Evolutionary conservation across 495 filamentous ascomycete genomes (phyloP).

Genomic region (Hypoxylon perforatum): DNA sequence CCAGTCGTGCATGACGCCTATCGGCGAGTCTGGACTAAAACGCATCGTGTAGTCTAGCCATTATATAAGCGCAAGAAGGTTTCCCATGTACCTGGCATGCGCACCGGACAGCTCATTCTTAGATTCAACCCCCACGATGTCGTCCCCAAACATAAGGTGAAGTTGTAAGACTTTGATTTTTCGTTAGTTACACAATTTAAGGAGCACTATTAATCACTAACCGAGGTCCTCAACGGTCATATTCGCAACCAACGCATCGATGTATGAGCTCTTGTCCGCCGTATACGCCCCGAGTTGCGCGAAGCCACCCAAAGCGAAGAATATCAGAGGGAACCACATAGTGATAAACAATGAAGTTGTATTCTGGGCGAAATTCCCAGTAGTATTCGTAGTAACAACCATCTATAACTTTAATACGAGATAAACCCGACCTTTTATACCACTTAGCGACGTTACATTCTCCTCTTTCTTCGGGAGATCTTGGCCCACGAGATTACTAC

Average conservation of each 20-base stretch:
- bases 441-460: slow-evolving; percentile 26
- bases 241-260: slow-evolving; percentile 41
- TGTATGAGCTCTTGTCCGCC: slow-evolving; percentile 32
- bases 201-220: background rate
- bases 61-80: slow-evolving; percentile 12
- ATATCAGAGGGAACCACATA: slow-evolving; percentile 10
- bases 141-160: slow-evolving; percentile 58
- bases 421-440: background rate
- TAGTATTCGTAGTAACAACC: background rate
- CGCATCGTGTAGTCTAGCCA: slow-evolving; percentile 47
- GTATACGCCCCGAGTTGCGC: slow-evolving; percentile 9
- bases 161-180: slow-evolving; percentile 48
- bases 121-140: slow-evolving; percentile 53
- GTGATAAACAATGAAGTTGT: background rate
- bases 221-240: slow-evolving; percentile 48
- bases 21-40: slow-evolving; percentile 45
- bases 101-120: slow-evolving; percentile 55
- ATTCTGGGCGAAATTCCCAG: background rate
- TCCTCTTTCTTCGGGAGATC: slow-evolving; percentile 21
- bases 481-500: slow-evolving; percentile 12
- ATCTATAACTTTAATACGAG: background rate
- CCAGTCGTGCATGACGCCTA: slow-evolving; percentile 49
- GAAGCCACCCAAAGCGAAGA: slow-evolving; percentile 5
- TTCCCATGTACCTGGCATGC: background rate
- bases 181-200: background rate